phyloP scores from a whole-genome alignment of 179 eudicot genomes.

The Silene vulgaris region DNA sequence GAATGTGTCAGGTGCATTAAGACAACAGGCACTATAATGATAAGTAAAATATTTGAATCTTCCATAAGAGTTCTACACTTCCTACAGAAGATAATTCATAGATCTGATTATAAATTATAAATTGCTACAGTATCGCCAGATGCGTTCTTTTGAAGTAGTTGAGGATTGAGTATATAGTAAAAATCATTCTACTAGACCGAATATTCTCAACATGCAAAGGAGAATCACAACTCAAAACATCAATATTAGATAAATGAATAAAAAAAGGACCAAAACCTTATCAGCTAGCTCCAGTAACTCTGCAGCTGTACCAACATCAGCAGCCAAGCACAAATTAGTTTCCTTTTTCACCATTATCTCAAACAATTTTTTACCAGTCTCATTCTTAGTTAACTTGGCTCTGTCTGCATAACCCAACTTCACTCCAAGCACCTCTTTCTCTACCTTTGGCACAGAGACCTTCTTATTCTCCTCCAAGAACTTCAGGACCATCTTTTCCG shows the following conservation, averaged over 20 bases:
- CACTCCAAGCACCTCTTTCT: constrained; percentile 21
- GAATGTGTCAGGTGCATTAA: not conserved
- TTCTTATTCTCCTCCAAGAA: constrained; percentile 67
- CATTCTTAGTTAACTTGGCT: constrained; percentile 66
- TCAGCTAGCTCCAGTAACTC: constrained; percentile 79
- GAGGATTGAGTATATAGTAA: not conserved
- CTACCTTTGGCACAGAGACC: constrained; percentile 43
- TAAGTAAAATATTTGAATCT: not conserved
- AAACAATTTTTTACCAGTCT: constrained; percentile 72
- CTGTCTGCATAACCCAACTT: constrained; percentile 63
- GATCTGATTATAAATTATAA: too few species aligned
- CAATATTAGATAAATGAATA: not conserved
- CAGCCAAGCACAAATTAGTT: constrained; percentile 83
- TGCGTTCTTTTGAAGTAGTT: not conserved
- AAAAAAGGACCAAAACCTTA: constrained; percentile 43
- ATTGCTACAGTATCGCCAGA: not conserved
- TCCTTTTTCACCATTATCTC: constrained; percentile 80
- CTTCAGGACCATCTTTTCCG: constrained; percentile 63
- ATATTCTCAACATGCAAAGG: not conserved
- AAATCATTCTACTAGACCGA: not conserved
- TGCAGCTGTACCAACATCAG: constrained; percentile 81
- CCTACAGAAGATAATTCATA: not conserved
- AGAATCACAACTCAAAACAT: not conserved
- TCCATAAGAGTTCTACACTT: not conserved
- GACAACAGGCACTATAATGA: not conserved